Evolutionary conservation across 805 yeast genomes (phyloP), one percentile per base, ranked within the genome.

Genomic region (Nakazawaea peltata): DNA sequence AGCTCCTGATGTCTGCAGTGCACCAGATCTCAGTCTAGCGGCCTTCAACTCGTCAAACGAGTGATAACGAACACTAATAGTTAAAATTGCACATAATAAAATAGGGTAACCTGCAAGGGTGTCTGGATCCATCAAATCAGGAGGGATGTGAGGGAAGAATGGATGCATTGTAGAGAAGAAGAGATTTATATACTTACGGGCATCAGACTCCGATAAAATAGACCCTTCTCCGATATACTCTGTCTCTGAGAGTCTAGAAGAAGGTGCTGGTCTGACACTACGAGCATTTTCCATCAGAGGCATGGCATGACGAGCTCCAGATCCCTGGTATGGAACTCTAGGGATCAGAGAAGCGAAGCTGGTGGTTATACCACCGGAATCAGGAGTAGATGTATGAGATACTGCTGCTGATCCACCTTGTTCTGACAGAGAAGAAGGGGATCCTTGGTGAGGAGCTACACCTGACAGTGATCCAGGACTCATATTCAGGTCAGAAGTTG

Each of bases 111-210:
- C 79, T 1, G 87, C 78, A 23, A 88, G 57, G 5, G 69, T 73
- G 29, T 72, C 70, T 0, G 84, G 72, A 36, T 74, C 67, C 33
- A 79, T 88, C 26, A 87, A 52, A 42, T 81, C 83, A 21, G 66
- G 61, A 1, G 96, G 95, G 26, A 90, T 69, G 50, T 79, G 83
- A 1, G 97, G 97, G 58, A 82, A 88, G 54, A 76, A 88, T 2
- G 95, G 96, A 54, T 85, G 94, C 77, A 88, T 71, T 3, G 86
- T 74, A 4, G 73, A 54, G 52, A 84, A 84, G 55, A 83, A 88
- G 35, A 76, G 52, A 26, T 67, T 63, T 18, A 82, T 69, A 22
- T 79, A 55, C 32, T 56, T 58, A 30, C 62, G 68, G 2, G 88
- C 85, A 48, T 80, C 85, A 0, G 47, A 51, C 42, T 74, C 86